Evolutionary conservation across 148 eudicot genomes (phyloP), one percentile per base, ranked within the genome.

Genomic region (Rhododendron molle): DNA sequence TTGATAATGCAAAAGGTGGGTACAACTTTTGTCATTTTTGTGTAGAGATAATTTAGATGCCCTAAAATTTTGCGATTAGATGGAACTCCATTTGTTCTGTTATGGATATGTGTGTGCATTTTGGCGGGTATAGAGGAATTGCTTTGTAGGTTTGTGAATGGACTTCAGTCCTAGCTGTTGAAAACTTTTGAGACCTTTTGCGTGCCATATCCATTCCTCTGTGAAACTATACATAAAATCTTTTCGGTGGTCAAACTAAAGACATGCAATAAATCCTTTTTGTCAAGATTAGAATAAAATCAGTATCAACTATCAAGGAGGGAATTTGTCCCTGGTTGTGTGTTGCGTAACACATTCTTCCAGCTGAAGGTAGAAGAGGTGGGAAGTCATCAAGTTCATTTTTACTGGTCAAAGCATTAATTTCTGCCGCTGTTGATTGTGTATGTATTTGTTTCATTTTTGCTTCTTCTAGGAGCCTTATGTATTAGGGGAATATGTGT

Each of bases 1-100:
- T 96, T 56, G 96, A 96, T 89, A 96, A 95, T 87, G 99, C 99
- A 88, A 96, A 92, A 85, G 98, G 99, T 96, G 90, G 52, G 93
- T 80, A 38, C 80, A 44, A 12, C 46, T 56, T 11, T 72, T 20
- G 30, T 79, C 23, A 14, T 54, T 67, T 44, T 71, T 72, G 18
- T 80, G 20, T 21, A 40, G 72, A 38, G 82, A 46, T 78, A 21
- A n/a, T 78, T n/a, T n/a, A 11, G 46, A 23, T 44, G 56, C 23
- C 54, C 81, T 13, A 3, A 76, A 44, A 78, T 16, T 38, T 40
- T 76, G n/a, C 40, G 47, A 76, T 40, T 40, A 18, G 79, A 15
- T 36, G 30, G 34, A 44, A 78, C 18, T 78, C 81, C 54, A 9
- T 78, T 78, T 26, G 3, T 36, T 46, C 16, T 32, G 26, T 43